Conservation (phyloP, 169 alveolate species). For the Plasmodium malariae region DNA sequence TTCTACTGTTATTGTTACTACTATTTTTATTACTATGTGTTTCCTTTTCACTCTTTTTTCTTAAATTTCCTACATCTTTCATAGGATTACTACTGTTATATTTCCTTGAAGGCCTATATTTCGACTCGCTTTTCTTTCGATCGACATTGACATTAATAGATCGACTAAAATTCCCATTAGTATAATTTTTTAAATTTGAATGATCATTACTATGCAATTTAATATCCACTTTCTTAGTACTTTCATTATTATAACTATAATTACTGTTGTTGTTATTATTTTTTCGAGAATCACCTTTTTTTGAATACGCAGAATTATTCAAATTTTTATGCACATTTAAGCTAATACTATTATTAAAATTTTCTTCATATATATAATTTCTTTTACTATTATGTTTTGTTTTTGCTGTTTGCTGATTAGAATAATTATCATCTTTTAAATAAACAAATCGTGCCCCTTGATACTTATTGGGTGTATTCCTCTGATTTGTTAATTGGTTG, state of each 20-base stretch:
- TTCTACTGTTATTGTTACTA: background rate
- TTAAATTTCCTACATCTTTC: background rate
- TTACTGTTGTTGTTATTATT: no score
- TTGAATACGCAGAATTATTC: background rate
- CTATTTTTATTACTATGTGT: background rate
- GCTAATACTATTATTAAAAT: conserved; percentile 16
- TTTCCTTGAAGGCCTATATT: conserved; percentile 2
- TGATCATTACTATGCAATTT: background rate
- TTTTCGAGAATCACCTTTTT: background rate
- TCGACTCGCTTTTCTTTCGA: background rate
- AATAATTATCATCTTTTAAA: conserved; percentile 14
- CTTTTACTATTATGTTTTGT: conserved; percentile 2
- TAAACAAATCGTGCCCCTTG: conserved; percentile 36
- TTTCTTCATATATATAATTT: conserved; percentile 23
- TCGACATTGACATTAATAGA: background rate
- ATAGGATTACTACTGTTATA: background rate
- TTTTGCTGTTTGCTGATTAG: background rate
- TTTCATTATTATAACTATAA: background rate
- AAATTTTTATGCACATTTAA: conserved; percentile 2
- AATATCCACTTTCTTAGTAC: background rate
- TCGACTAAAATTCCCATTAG: background rate
- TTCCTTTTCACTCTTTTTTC: background rate
- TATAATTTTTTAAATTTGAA: background rate
- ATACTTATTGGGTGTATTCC: conserved; percentile 2
- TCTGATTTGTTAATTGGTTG: background rate